A percentile compares a stretch with the other conserved stretches of the same genome.
These are phyloP conservation scores for Colletotrichum orchidophilum DNA, from an alignment of 2,329 filamentous ascomycete species.

Conservation along the genomic window DNA sequence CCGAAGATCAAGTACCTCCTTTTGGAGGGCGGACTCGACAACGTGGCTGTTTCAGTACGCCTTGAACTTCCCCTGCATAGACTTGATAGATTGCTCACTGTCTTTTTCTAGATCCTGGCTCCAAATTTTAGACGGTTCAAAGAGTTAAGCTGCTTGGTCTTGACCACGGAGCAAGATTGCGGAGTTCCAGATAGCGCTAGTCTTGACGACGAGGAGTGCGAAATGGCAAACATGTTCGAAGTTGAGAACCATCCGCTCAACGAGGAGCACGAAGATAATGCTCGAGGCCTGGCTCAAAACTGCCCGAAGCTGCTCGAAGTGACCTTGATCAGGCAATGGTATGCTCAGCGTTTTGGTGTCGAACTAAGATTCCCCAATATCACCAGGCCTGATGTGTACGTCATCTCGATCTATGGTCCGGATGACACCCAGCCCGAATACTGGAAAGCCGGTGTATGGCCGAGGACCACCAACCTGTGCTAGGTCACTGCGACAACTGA, in stretches of 20 bases:
- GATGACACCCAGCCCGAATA: too few species aligned
- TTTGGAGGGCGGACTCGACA: too few species aligned
- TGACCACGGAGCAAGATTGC: not conserved
- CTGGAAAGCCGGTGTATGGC: not conserved
- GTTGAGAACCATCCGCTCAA: not conserved
- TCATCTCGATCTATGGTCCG: not conserved
- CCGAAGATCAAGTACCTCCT: too few species aligned
- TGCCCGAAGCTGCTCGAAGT: not conserved
- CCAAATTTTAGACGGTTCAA: not conserved
- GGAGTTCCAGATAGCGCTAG: not conserved
- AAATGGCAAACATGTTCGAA: not conserved
- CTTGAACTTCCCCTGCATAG: too few species aligned
- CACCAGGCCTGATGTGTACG: too few species aligned
- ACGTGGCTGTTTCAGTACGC: too few species aligned
- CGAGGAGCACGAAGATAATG: not conserved
- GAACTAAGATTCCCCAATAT: not conserved
- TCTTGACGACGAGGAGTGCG: not conserved
- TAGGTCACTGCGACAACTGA: not conserved
- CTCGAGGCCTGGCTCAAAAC: not conserved
- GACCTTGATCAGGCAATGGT: not conserved
- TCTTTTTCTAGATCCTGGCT: not conserved
- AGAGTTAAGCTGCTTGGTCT: too few species aligned
- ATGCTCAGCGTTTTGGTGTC: not conserved
- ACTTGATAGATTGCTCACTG: not conserved
- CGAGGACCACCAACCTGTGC: too few species aligned